Conservation (phyloP, 116 monocot genomes). For the Zostera marina region DNA sequence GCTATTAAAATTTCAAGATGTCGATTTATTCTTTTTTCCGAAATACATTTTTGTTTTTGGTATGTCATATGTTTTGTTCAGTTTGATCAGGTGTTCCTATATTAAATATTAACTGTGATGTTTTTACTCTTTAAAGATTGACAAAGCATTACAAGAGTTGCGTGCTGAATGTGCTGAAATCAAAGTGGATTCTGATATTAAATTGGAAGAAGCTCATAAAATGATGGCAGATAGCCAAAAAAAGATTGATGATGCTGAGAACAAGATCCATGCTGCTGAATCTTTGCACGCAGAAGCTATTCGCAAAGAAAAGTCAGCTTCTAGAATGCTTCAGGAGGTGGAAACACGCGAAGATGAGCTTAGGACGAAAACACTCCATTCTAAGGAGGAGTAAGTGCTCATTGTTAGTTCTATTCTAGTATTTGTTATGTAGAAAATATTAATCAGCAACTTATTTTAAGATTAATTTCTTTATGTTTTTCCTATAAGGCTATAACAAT, state of each 20-base stretch:
- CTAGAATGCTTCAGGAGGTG: slow-evolving; percentile 62
- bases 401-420: background rate
- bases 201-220: slow-evolving; percentile 49
- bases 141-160: slow-evolving; percentile 81
- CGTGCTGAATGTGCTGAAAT: slow-evolving; percentile 76
- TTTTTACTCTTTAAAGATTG: slow-evolving; percentile 32
- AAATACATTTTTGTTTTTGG: background rate
- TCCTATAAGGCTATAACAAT: no score
- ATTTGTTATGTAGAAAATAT: no score
- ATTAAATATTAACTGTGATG: background rate
- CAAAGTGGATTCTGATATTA: slow-evolving; percentile 60
- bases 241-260: slow-evolving; percentile 66
- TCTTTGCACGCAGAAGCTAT: slow-evolving; percentile 57
- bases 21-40: background rate
- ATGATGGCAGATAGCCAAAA: slow-evolving; percentile 45
- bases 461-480: no score
- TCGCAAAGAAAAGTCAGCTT: slow-evolving; percentile 30
- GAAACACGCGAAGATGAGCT: slow-evolving; percentile 95
- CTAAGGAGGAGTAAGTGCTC: slow-evolving; percentile 48
- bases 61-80: background rate
- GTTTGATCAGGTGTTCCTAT: background rate
- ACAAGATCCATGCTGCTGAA: slow-evolving; percentile 35
- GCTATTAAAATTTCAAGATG: no score
- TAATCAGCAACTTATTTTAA: no score
- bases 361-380: slow-evolving; percentile 34